phyloP scores from a whole-genome alignment of 345 rosid genomes.

The Moricandia moricandioides region DNA sequence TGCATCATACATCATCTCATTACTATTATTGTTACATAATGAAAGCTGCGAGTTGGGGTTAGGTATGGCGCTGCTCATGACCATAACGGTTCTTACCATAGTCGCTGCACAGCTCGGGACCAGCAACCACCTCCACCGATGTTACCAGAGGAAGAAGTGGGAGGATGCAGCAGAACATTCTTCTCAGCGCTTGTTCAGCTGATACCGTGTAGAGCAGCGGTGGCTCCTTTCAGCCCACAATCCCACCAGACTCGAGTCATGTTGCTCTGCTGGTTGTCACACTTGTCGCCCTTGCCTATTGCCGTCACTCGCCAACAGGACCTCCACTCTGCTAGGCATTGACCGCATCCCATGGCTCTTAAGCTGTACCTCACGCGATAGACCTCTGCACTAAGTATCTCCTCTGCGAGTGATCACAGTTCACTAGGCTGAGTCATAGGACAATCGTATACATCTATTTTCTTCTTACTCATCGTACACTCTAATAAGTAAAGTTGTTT shows the following conservation, averaged over 20 bases:
- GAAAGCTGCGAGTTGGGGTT: constrained; percentile 18
- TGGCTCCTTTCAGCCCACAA: constrained; percentile 73
- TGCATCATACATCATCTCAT: constrained; percentile 6
- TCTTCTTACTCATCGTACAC: background rate
- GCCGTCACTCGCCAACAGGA: constrained; percentile 61
- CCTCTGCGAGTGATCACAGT: constrained; percentile 62
- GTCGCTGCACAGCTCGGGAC: constrained; percentile 33
- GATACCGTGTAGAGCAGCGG: constrained; percentile 83
- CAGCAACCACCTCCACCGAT: constrained; percentile 35
- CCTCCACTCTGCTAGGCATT: constrained; percentile 85
- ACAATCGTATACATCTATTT: background rate
- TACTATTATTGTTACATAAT: background rate
- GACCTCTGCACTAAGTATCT: constrained; percentile 66
- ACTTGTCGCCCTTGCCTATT: constrained; percentile 80
- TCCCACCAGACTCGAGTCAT: constrained; percentile 71
- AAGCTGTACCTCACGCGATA: constrained; percentile 82
- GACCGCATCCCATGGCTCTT: constrained; percentile 80
- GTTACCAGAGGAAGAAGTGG: constrained; percentile 33
- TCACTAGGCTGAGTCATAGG: constrained; percentile 27
- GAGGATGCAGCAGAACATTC: constrained; percentile 69
- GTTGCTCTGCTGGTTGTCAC: constrained; percentile 72
- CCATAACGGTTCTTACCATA: constrained; percentile 9
- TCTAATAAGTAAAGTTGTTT: constrained; percentile 20
- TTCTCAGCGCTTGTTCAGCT: constrained; percentile 77
- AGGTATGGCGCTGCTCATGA: constrained; percentile 12